These are phyloP conservation scores for Aquilaria agallochum DNA, from an alignment of 441 rosid species.

Conservation along the genomic window DNA sequence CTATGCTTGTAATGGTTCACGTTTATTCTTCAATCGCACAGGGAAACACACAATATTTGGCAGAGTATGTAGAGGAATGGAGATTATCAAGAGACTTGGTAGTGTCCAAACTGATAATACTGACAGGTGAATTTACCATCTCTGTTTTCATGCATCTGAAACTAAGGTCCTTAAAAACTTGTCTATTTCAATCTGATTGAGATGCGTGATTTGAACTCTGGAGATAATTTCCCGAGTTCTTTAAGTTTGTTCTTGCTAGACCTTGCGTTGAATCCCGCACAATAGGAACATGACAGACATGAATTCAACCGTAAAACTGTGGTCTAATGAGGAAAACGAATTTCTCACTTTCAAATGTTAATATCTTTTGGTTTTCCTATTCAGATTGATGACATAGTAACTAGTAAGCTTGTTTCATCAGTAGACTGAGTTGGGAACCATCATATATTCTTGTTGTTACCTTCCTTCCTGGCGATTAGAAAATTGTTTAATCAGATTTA, in stretches of 20 bases:
- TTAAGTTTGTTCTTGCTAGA: background rate
- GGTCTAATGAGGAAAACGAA: too few species aligned
- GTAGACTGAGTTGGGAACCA: too few species aligned
- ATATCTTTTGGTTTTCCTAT: too few species aligned
- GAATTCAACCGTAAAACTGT: too few species aligned
- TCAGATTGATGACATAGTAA: too few species aligned
- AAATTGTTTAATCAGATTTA: too few species aligned
- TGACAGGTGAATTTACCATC: constrained; percentile 49
- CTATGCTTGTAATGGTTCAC: too few species aligned
- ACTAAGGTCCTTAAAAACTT: background rate
- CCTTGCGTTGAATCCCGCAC: background rate
- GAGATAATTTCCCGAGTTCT: background rate
- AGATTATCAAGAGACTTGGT: constrained; percentile 94
- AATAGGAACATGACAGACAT: background rate
- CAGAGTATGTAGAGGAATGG: constrained; percentile 89
- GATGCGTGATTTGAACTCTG: background rate
- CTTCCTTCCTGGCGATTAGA: too few species aligned
- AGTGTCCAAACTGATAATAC: constrained; percentile 94
- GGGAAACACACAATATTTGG: constrained; percentile 99
- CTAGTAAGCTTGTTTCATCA: too few species aligned
- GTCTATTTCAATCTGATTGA: background rate
- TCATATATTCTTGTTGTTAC: too few species aligned
- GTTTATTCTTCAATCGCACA: constrained; percentile 19
- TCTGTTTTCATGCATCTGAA: background rate
- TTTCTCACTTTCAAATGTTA: too few species aligned